These are phyloP conservation scores for Wolfiporia cocos DNA, from an alignment of 1,284 basidiomycete species.

Conservation along the genomic window DNA sequence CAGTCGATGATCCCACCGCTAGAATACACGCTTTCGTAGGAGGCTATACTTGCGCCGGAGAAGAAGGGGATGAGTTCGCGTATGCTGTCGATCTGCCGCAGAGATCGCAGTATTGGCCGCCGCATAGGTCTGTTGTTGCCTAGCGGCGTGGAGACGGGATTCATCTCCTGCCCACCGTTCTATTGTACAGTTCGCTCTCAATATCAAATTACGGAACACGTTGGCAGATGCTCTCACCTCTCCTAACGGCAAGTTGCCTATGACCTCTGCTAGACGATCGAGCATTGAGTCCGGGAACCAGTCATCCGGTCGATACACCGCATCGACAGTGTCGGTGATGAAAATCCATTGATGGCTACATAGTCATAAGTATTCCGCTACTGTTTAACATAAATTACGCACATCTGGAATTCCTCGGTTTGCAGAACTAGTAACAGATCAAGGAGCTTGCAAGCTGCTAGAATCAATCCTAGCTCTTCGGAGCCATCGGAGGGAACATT, in stretches of 20 bases:
- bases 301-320: conserved; percentile 81
- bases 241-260: conserved; percentile 52
- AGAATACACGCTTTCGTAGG: conserved; percentile 86
- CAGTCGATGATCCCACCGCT: conserved; percentile 79
- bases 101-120: conserved; percentile 61
- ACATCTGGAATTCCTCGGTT: conserved; percentile 98
- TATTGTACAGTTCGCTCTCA: too few relatives aligned
- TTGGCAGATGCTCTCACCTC: too few relatives aligned
- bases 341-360: conserved; percentile 97
- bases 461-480: conserved; percentile 76
- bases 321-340: conserved; percentile 95
- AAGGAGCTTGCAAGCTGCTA: conserved; percentile 90
- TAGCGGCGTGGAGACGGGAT: conserved; percentile 14
- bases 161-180: conserved; percentile 10
- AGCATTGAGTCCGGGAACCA: conserved; percentile 86
- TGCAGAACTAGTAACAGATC: conserved; percentile 90
- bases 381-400: conserved; percentile 19
- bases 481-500: conserved; percentile 70
- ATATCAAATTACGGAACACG: too few relatives aligned
- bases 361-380: conserved; percentile 6
- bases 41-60: conserved; percentile 79
- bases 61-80: conserved; percentile 85
- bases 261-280: conserved; percentile 85
- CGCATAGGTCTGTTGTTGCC: conserved; percentile 42
- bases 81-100: conserved; percentile 76